A percentile compares a stretch with the other conserved stretches of the same genome.
phyloP scores from a whole-genome alignment of 2,329 filamentous ascomycete species.

The Venturia oleaginea region DNA sequence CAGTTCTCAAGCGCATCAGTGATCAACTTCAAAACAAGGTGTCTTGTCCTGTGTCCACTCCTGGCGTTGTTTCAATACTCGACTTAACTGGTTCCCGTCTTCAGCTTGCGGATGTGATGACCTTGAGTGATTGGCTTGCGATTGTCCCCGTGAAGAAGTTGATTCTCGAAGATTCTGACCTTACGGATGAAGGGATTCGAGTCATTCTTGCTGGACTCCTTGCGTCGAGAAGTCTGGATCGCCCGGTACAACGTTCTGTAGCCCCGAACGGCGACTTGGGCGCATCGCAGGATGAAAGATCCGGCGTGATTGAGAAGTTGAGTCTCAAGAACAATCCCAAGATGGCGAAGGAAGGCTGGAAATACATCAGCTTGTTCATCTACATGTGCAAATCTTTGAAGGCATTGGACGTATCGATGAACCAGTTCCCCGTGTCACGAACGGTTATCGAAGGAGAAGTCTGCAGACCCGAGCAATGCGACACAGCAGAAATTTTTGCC shows the following conservation, averaged over 20 bases:
- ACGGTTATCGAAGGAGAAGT: constrained; percentile 15
- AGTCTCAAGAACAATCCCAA: constrained; percentile 83
- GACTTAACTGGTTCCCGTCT: constrained; percentile 80
- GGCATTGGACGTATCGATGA: constrained; percentile 75
- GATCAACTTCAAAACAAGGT: constrained; percentile 70
- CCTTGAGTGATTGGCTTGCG: constrained; percentile 86
- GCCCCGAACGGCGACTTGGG: constrained; percentile 23
- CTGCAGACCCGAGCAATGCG: constrained; percentile 25
- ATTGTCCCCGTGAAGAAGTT: constrained; percentile 85
- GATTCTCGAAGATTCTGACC: constrained; percentile 74
- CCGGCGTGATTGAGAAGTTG: constrained; percentile 76
- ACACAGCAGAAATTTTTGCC: constrained; percentile 58
- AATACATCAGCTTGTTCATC: constrained; percentile 78
- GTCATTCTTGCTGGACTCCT: constrained; percentile 80
- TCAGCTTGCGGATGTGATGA: constrained; percentile 73
- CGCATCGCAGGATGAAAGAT: constrained; percentile 36
- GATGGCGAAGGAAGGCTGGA: constrained; percentile 81
- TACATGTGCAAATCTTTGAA: constrained; percentile 84
- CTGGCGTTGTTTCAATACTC: constrained; percentile 71
- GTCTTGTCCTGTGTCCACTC: constrained; percentile 53
- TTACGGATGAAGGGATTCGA: constrained; percentile 78
- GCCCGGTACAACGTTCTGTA: constrained; percentile 24
- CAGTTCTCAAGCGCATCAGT: constrained; percentile 82
- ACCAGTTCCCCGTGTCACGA: constrained; percentile 57
- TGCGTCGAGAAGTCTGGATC: constrained; percentile 61